Conservation (phyloP, 2,329 filamentous ascomycete species). For the Fusarium sp. region DNA sequence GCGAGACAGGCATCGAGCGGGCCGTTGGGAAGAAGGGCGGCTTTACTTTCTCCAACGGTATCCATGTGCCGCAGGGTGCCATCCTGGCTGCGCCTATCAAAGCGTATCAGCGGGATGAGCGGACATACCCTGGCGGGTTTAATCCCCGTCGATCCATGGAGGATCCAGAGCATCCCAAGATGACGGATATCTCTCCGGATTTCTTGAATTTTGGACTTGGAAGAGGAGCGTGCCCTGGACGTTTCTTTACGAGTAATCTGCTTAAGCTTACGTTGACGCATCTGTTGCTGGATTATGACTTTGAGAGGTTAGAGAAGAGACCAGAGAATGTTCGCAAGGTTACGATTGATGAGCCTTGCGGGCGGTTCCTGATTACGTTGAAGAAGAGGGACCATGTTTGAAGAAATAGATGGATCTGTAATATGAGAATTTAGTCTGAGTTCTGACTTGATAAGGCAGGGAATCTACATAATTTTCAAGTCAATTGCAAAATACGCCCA, state of each 20-base stretch:
- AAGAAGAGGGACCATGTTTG: constrained; percentile 14
- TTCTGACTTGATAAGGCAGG: background rate
- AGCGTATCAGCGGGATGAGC: constrained; percentile 33
- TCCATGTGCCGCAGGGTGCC: constrained; percentile 33
- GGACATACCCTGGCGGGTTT: constrained; percentile 27
- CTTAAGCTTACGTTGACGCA: constrained; percentile 30
- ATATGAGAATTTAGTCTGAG: background rate
- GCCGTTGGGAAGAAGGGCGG: constrained; percentile 28
- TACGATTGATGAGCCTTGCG: constrained; percentile 28
- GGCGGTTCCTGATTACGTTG: constrained; percentile 18
- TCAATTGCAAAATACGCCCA: too few relatives aligned
- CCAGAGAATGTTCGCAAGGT: constrained; percentile 30
- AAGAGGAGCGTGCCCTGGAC: constrained; percentile 23
- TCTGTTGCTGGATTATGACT: constrained; percentile 25
- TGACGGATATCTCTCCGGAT: constrained; percentile 30
- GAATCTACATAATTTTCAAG: background rate
- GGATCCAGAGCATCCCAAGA: constrained; percentile 22
- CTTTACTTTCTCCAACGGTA: constrained; percentile 38
- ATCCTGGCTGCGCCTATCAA: constrained; percentile 36
- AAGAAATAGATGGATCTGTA: background rate
- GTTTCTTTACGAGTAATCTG: constrained; percentile 31
- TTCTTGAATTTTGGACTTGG: constrained; percentile 32
- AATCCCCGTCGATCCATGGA: constrained; percentile 27
- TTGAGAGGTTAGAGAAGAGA: constrained; percentile 20
- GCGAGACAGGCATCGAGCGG: constrained; percentile 33